Evolutionary conservation across 2,329 filamentous ascomycete genomes (phyloP).

Genomic region (Boeremia lycopersici): DNA sequence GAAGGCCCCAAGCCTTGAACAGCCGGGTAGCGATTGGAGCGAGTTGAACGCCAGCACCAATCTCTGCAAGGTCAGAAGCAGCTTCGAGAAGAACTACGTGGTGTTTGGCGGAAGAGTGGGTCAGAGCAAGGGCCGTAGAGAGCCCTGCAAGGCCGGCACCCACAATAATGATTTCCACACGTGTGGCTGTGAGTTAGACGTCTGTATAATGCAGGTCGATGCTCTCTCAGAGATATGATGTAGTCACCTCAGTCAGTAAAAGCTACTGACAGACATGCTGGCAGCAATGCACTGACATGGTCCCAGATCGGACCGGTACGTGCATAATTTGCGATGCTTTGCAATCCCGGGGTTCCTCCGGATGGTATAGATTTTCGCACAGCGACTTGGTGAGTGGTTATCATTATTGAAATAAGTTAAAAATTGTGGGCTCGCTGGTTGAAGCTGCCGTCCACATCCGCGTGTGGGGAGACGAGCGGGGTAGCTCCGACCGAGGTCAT

Average conservation of each 20-base stretch:
- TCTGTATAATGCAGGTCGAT: too few species aligned
- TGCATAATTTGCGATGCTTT: too few species aligned
- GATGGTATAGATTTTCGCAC: too few species aligned
- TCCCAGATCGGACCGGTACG: conserved; percentile 1
- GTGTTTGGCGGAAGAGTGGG: conserved; percentile 1
- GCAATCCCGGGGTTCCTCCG: too few species aligned
- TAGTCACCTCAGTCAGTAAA: too few species aligned
- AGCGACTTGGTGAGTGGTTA: too few species aligned
- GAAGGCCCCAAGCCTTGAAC: conserved; percentile 11
- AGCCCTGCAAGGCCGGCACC: conserved; percentile 14
- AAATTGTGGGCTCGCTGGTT: neutral
- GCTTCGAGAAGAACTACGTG: conserved; percentile 7
- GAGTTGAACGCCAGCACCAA: conserved; percentile 14
- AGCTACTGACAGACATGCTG: neutral
- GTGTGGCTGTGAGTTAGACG: too few species aligned
- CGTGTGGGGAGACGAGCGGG: conserved; percentile 9
- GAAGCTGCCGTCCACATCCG: conserved; percentile 1
- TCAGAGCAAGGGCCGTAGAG: conserved; percentile 9
- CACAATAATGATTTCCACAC: conserved; percentile 8
- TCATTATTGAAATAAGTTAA: neutral
- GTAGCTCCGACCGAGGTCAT: conserved; percentile 14
- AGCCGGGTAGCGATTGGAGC: conserved; percentile 8
- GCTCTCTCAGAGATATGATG: too few species aligned
- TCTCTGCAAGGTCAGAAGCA: conserved; percentile 5
- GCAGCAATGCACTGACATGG: neutral